phyloP scores from a whole-genome alignment of 768 basidiomycete species.

The Coprinellus micaceus region DNA sequence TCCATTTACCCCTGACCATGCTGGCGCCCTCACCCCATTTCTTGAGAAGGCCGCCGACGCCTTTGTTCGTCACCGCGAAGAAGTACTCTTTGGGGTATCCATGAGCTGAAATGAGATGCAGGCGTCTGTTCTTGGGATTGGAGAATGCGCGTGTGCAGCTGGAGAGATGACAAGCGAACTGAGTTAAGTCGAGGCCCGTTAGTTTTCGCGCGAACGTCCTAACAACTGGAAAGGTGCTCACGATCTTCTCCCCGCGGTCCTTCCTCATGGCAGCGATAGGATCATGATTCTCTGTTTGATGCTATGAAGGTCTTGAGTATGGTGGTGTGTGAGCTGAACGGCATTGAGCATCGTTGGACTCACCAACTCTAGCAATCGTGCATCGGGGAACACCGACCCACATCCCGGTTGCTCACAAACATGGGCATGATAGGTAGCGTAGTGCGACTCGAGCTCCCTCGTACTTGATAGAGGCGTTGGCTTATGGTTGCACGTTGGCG shows the following conservation, averaged over 20 bases:
- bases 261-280: conserved; percentile 72
- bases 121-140: conserved; percentile 70
- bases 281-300: conserved; percentile 87
- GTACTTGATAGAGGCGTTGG: conserved; percentile 64
- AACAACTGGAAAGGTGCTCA: conserved; percentile 28
- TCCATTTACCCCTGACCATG: conserved; percentile 74
- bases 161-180: conserved; percentile 78
- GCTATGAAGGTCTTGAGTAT: conserved; percentile 33
- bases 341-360: no score
- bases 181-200: conserved; percentile 1
- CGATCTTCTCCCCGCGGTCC: conserved; percentile 84
- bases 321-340: no score
- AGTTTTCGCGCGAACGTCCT: not conserved
- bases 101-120: conserved; percentile 81
- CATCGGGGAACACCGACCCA: conserved; percentile 82
- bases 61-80: conserved; percentile 89
- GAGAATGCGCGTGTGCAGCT: conserved; percentile 57
- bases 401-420: conserved; percentile 71
- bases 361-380: conserved; percentile 73
- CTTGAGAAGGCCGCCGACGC: conserved; percentile 74
- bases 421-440: conserved; percentile 79
- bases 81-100: conserved; percentile 87
- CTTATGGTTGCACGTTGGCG: conserved; percentile 73
- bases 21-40: conserved; percentile 85
- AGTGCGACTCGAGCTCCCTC: conserved; percentile 76